phyloP scores from a whole-genome alignment of 2,329 filamentous ascomycete genomes.

The Diplodia corticola region DNA sequence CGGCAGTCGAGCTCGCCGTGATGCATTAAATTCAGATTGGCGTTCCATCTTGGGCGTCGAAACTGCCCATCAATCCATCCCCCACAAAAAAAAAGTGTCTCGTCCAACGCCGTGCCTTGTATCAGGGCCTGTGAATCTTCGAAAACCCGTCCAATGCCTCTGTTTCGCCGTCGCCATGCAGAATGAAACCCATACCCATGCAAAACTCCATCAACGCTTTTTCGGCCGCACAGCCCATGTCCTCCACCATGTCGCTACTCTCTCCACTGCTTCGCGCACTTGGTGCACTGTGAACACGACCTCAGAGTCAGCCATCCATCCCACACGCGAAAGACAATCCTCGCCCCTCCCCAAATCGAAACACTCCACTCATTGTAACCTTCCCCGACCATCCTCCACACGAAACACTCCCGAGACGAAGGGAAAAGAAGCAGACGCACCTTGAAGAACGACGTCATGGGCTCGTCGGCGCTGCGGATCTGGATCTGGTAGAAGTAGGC shows the following conservation, averaged over 20 bases:
- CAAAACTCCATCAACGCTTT: background rate
- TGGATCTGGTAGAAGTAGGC: conserved; percentile 97
- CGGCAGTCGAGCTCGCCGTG: background rate
- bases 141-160: background rate
- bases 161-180: conserved; percentile 15
- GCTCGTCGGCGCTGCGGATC: conserved; percentile 96
- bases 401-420: background rate
- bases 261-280: conserved; percentile 48
- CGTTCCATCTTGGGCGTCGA: background rate
- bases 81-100: background rate
- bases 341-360: conserved; percentile 25
- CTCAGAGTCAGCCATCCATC: background rate
- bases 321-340: background rate
- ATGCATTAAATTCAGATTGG: conserved; percentile 11
- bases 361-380: background rate
- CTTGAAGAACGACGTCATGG: conserved; percentile 96
- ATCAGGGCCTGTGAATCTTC: background rate
- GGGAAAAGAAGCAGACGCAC: conserved; percentile 44
- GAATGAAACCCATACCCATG: background rate
- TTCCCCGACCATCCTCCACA: background rate
- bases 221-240: background rate
- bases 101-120: conserved; percentile 1
- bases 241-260: conserved; percentile 31
- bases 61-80: background rate
- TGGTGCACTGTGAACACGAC: conserved; percentile 38